These are phyloP conservation scores for Lactarius indigo DNA, from an alignment of 768 basidiomycete species.

Conservation along the genomic window DNA sequence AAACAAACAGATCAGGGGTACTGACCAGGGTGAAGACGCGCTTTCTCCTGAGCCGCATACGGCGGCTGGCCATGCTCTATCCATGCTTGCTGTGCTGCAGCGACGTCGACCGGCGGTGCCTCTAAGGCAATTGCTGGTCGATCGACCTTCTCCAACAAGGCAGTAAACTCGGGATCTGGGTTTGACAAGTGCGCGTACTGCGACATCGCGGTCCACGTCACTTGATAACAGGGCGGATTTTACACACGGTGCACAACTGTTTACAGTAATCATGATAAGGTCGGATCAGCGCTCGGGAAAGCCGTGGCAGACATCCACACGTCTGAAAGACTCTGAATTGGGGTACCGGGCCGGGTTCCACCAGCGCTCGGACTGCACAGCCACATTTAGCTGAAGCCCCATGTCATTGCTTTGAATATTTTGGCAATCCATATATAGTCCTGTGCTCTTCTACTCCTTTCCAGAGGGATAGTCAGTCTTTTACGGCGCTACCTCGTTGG, in stretches of 20 bases:
- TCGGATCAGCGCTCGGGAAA: not conserved
- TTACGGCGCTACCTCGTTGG: constrained; percentile 18
- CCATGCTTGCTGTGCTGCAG: not conserved
- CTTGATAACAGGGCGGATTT: not conserved
- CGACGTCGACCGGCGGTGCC: not conserved
- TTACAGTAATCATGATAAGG: not conserved
- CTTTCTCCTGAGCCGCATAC: not conserved
- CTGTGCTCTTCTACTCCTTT: not conserved
- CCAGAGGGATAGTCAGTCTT: not conserved
- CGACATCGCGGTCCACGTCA: not conserved
- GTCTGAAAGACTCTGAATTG: too few relatives aligned
- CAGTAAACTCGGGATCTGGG: constrained; percentile 7
- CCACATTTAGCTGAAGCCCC: not conserved
- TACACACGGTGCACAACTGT: too few relatives aligned
- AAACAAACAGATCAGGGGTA: not conserved
- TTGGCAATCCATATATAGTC: not conserved
- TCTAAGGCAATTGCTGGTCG: too few relatives aligned
- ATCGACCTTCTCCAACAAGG: not conserved
- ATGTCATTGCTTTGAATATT: not conserved
- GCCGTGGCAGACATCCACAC: too few relatives aligned
- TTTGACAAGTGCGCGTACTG: not conserved
- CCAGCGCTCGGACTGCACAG: not conserved
- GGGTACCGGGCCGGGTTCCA: not conserved
- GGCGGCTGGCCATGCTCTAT: not conserved
- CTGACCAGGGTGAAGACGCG: not conserved